Evolutionary conservation across 192 early-diverging fungal genomes (phyloP).

Genomic region (Coemansia sp.): DNA sequence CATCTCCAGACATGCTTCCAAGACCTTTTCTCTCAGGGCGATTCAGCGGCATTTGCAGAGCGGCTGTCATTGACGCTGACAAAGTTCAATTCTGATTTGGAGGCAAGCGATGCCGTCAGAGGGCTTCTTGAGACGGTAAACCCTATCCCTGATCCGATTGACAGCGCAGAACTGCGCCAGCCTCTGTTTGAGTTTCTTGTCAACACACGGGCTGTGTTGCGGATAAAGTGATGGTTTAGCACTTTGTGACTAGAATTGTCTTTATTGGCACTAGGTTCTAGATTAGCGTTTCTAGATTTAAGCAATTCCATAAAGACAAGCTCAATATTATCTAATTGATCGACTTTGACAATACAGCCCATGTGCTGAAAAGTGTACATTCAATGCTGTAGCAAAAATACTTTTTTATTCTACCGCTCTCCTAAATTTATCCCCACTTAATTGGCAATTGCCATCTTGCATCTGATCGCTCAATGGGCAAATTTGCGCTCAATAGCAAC

Average conservation of each 20-base stretch:
- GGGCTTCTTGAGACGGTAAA: conserved; percentile 17
- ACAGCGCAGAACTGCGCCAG: conserved; percentile 39
- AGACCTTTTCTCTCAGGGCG: conserved; percentile 26
- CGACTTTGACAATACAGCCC: background rate
- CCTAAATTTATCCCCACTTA: background rate
- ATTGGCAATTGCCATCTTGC: background rate
- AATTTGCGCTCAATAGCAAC: background rate
- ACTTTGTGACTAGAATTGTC: background rate
- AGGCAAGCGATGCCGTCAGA: conserved; percentile 21
- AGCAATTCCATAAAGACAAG: background rate
- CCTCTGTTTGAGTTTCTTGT: conserved; percentile 52
- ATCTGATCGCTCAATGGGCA: background rate
- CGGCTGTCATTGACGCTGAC: conserved; percentile 39
- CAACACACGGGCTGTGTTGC: conserved; percentile 42
- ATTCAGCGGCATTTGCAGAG: conserved; percentile 26
- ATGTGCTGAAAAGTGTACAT: background rate
- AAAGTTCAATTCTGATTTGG: conserved; percentile 37
- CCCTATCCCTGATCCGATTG: conserved; percentile 40
- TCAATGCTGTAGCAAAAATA: too few relatives aligned
- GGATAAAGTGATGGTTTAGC: conserved; percentile 25
- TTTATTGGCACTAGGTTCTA: background rate
- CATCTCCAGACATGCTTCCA: conserved; percentile 42
- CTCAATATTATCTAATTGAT: background rate
- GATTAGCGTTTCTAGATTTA: background rate
- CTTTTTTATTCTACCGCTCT: background rate